These are phyloP conservation scores for Citrus hindsii DNA, from an alignment of 345 rosid genomes.

Conservation along the genomic window DNA sequence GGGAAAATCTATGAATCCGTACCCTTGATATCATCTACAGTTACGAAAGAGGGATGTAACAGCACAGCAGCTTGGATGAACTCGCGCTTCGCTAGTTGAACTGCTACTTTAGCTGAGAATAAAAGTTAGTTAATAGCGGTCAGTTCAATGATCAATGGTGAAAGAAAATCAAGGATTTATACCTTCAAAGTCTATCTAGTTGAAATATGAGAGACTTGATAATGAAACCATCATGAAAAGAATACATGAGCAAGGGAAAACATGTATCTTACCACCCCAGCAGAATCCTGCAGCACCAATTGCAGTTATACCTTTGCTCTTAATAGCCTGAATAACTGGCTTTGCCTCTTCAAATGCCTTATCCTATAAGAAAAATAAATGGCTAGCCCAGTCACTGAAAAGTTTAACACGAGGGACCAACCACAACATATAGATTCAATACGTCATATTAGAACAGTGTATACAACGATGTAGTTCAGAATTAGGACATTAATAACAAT, in stretches of 20 bases:
- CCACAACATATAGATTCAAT: background rate
- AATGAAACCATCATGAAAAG: background rate
- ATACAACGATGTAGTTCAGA: background rate
- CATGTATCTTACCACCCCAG: conserved; percentile 57
- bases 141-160: background rate
- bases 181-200: background rate
- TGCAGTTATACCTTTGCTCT: conserved; percentile 49
- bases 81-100: conserved; percentile 50
- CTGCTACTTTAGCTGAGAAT: conserved; percentile 70
- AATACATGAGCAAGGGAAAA: background rate
- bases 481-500: background rate
- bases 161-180: background rate
- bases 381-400: background rate
- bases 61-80: conserved; percentile 62
- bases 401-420: background rate
- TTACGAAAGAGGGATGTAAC: conserved; percentile 71
- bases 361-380: conserved; percentile 38
- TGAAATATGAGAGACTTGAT: background rate
- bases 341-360: conserved; percentile 73
- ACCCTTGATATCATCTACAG: conserved; percentile 72
- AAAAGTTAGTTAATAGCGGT: too few relatives aligned
- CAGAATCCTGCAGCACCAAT: conserved; percentile 68
- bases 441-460: background rate
- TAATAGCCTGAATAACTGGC: conserved; percentile 55
- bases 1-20: conserved; percentile 5